These are phyloP conservation scores for Monosporascus sp. DNA, from an alignment of 2,329 filamentous ascomycete genomes.

Conservation along the genomic window DNA sequence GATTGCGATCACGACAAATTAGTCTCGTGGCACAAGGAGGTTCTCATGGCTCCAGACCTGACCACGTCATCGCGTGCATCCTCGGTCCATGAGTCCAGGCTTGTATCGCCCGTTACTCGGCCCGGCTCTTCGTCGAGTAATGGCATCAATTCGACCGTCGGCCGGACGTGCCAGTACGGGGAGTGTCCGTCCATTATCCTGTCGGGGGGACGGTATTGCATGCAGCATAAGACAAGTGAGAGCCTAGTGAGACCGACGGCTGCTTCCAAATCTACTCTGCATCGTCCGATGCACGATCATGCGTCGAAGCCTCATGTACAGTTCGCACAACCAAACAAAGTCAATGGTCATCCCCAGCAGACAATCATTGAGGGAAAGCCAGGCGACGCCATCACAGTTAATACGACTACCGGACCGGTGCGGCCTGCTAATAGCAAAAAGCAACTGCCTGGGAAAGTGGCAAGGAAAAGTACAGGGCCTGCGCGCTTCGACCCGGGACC, in stretches of 20 bases:
- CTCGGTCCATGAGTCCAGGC: background rate
- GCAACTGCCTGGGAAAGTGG: conserved; percentile 17
- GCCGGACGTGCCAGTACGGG: conserved; percentile 13
- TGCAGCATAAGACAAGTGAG: conserved; percentile 6
- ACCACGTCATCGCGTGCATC: conserved; percentile 1
- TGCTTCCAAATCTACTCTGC: background rate
- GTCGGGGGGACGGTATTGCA: conserved; percentile 13
- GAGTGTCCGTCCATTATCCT: conserved; percentile 13
- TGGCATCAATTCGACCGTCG: conserved; percentile 8
- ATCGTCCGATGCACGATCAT: background rate
- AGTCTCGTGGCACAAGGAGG: background rate
- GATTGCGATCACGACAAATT: background rate
- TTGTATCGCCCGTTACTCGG: conserved; percentile 1
- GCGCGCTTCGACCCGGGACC: background rate
- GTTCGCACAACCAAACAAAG: background rate
- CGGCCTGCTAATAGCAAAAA: conserved; percentile 14
- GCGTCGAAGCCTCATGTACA: background rate
- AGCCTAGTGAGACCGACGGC: background rate
- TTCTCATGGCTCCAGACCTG: conserved; percentile 5
- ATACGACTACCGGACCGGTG: conserved; percentile 3
- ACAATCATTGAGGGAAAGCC: conserved; percentile 3
- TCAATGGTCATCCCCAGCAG: conserved; percentile 1
- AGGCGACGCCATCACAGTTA: conserved; percentile 14
- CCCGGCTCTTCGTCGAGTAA: conserved; percentile 6
- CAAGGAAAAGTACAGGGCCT: conserved; percentile 16